These are phyloP conservation scores for Aristolochia contorta DNA, from an alignment of 164 flowering plant species.

Conservation along the genomic window DNA sequence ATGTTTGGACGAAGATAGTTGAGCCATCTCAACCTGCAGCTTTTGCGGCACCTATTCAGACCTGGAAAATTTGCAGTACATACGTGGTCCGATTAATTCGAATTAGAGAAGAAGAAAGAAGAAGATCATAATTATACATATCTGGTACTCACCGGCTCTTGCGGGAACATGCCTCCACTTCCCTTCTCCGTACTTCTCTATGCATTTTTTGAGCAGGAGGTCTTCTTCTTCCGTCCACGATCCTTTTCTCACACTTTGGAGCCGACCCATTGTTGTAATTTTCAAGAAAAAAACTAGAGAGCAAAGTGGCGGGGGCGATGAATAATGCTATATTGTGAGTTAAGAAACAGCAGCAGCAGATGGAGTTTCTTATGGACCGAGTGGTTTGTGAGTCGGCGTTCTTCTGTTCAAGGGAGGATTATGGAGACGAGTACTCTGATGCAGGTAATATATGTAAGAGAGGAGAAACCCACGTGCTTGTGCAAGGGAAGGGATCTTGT, in stretches of 20 bases:
- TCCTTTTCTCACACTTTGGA: conserved; percentile 6
- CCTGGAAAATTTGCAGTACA: conserved; percentile 4
- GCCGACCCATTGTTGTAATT: neutral
- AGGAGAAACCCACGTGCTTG: no score
- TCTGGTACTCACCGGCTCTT: conserved; percentile 6
- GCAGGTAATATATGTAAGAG: no score
- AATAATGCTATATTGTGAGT: neutral
- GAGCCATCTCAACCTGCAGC: conserved; percentile 12
- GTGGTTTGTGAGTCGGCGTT: no score
- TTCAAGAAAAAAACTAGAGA: neutral
- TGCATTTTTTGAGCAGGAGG: conserved; percentile 4
- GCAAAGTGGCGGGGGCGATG: neutral
- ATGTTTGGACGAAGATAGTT: conserved; percentile 11
- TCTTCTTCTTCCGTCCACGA: conserved; percentile 12
- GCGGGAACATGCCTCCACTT: conserved; percentile 9
- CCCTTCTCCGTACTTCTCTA: conserved; percentile 12
- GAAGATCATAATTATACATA: neutral
- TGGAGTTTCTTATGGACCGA: no score
- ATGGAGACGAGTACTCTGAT: no score
- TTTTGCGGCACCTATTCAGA: conserved; percentile 10
- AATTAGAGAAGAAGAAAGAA: neutral
- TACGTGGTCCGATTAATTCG: no score
- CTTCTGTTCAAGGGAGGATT: no score
- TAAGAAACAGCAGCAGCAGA: no score
- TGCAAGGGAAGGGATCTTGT: no score